Conservation (phyloP, 164 flowering plant genomes). For the Dillenia suffruticosa region DNA sequence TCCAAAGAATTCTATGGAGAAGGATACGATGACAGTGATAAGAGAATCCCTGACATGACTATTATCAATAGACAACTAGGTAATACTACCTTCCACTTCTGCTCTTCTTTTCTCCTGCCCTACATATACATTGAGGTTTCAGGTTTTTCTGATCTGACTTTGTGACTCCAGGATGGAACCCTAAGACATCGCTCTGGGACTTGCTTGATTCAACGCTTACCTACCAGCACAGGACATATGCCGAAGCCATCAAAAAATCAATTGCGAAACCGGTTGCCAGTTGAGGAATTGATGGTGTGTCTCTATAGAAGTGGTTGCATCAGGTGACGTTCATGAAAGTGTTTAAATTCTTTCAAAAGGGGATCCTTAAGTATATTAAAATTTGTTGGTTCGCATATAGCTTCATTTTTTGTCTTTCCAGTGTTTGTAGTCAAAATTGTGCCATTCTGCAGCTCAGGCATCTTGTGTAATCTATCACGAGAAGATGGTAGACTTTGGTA, state of each 20-base stretch:
- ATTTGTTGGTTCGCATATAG: conserved; percentile 6
- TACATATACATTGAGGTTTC: not conserved
- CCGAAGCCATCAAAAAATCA: conserved; percentile 79
- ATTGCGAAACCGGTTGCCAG: conserved; percentile 55
- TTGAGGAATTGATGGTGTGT: not conserved
- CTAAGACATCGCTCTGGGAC: conserved; percentile 96
- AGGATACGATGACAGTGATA: conserved; percentile 98
- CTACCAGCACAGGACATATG: conserved; percentile 93
- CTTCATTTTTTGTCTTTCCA: not conserved
- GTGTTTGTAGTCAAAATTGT: not conserved
- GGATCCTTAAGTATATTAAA: conserved; percentile 6
- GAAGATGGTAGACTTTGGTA: conserved; percentile 1
- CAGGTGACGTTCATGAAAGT: no score
- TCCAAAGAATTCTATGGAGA: conserved; percentile 96
- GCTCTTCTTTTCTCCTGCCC: not conserved
- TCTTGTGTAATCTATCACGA: no score
- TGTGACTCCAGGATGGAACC: conserved; percentile 74
- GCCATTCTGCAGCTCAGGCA: no score
- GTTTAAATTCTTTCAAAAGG: no score
- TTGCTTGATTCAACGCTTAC: conserved; percentile 93
- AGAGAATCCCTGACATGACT: conserved; percentile 95
- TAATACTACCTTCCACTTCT: conserved; percentile 16
- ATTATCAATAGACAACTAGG: conserved; percentile 90
- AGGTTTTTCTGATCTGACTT: not conserved
- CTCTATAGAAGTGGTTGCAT: no score